Percentiles rank a stretch among this genome's conserved stretches.
These are phyloP conservation scores for Gliomastix tumulicola DNA, from an alignment of 2,329 filamentous ascomycete species.

Conservation along the genomic window DNA sequence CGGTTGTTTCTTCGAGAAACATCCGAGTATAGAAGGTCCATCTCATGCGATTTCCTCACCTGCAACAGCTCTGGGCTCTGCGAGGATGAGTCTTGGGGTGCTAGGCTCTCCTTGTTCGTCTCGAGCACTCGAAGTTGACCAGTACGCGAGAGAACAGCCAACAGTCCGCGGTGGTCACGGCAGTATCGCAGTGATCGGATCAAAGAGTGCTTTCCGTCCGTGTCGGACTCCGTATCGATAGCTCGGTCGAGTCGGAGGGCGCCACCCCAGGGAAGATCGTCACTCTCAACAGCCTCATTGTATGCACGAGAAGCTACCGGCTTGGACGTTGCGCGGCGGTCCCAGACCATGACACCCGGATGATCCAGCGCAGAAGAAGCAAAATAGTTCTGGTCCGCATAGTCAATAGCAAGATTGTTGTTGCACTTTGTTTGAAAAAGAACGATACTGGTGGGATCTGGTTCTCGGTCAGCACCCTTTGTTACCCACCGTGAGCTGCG, in stretches of 20 bases:
- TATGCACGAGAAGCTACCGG: conserved; percentile 47
- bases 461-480: too few species aligned
- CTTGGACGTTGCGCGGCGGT: conserved; percentile 56
- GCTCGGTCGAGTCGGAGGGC: conserved; percentile 50
- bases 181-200: conserved; percentile 58
- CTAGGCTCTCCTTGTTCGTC: conserved; percentile 42
- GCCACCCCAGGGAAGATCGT: conserved; percentile 56
- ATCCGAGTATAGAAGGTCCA: conserved; percentile 52
- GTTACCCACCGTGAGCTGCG: too few species aligned
- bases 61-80: conserved; percentile 50
- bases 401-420: conserved; percentile 71
- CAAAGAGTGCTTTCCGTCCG: conserved; percentile 51
- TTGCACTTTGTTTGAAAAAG: conserved; percentile 61
- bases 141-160: conserved; percentile 55
- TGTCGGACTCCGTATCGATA: conserved; percentile 46
- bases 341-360: conserved; percentile 71
- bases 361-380: conserved; percentile 72
- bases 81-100: conserved; percentile 13
- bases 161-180: conserved; percentile 52
- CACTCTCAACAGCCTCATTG: conserved; percentile 50
- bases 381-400: conserved; percentile 76
- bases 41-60: conserved; percentile 52
- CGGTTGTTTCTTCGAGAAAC: conserved; percentile 46
- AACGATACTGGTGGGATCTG: conserved; percentile 43
- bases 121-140: conserved; percentile 58